A percentile compares a stretch with the other conserved stretches of the same genome.
These are phyloP conservation scores for Sordariomycetes sp. DNA, from an alignment of 2,329 filamentous ascomycete genomes.

Conservation along the genomic window DNA sequence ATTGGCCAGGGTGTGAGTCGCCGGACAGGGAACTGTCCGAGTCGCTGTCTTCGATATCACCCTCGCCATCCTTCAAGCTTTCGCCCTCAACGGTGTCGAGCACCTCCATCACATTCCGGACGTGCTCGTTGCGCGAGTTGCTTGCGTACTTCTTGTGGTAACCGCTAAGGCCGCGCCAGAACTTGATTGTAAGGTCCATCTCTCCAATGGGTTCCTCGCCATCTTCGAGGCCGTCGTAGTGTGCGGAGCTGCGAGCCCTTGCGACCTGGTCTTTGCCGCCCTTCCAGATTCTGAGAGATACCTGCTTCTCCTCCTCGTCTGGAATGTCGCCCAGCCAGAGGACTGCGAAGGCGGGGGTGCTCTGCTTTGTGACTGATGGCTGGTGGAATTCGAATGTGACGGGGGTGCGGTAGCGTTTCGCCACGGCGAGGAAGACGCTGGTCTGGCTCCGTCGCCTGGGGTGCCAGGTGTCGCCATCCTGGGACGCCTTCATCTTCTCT, in stretches of 20 bases:
- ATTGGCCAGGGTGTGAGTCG: background rate
- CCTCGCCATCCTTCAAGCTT: constrained; percentile 17
- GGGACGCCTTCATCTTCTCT: constrained; percentile 25
- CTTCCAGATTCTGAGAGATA: constrained; percentile 85
- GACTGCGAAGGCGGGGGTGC: constrained; percentile 30
- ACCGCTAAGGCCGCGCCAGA: constrained; percentile 1
- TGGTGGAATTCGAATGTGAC: constrained; percentile 78
- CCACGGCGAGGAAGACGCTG: constrained; percentile 67
- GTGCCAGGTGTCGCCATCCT: constrained; percentile 6
- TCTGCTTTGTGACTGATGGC: constrained; percentile 12
- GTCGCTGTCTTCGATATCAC: constrained; percentile 5
- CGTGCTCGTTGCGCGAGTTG: constrained; percentile 13
- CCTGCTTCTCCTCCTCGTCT: constrained; percentile 63
- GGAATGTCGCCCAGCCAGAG: constrained; percentile 78
- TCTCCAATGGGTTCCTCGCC: constrained; percentile 68
- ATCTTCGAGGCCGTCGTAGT: constrained; percentile 55
- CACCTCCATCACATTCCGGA: constrained; percentile 29
- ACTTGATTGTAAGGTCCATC: constrained; percentile 44
- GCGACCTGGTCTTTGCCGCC: constrained; percentile 48
- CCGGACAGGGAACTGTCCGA: background rate
- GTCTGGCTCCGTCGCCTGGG: constrained; percentile 6
- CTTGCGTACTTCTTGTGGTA: constrained; percentile 1
- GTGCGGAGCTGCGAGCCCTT: constrained; percentile 60
- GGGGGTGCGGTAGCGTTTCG: constrained; percentile 79
- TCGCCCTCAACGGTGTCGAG: constrained; percentile 23